Evolutionary conservation across 192 early-diverging fungal genomes (phyloP), one percentile per base, ranked within the genome.

Genomic region (Chytriomyces confervae): DNA sequence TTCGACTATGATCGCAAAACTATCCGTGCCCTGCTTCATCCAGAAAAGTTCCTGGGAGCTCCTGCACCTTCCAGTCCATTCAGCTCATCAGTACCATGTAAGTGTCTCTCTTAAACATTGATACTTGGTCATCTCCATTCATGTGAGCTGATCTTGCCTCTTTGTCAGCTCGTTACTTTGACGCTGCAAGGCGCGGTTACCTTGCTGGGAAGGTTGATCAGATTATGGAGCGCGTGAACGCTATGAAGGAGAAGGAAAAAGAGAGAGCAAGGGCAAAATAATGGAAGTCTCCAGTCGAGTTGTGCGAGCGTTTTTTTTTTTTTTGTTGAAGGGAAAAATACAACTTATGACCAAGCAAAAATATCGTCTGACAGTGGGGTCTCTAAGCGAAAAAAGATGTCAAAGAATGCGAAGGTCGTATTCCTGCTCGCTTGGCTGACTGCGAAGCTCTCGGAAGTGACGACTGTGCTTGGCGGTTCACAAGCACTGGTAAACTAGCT

Each of bases 1-100:
- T 91, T 93, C 18, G 96, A 96, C 82, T 93, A 93, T 65, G 95
- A 95, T 78, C 74, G 80, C 51, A 78, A 91, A 63, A 91, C 91
- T 9, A 64, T 97, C 50, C 86, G 93, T 36, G 93, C 92, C 23
- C 61, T 96, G 73, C 85, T 93, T 64, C 86, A 94, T 65, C 95
- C 95, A 6, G 87, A 94, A 50, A 94, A 94, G 80, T 93, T 91
- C 89, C 85, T 90, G 77, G 69, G 80, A 81, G 24, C 63, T 90
- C 66, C 96, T 91, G 49, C 90, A 90, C 68, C 90, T 88, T 23
- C 91, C 90, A 10, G 80, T 85, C 49, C 62, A 20, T 73, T 66
- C 44, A 64, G 72, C 61, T 77, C 67, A 61, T 66, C 47, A 11
- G 44, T 84, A 51, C 80, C 78, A 9, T 27, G 77, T 65, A 77